Percentiles rank a stretch among this genome's conserved stretches.
Conservation (phyloP, 1,139 yeast genomes). For the Candida smagusa region DNA sequence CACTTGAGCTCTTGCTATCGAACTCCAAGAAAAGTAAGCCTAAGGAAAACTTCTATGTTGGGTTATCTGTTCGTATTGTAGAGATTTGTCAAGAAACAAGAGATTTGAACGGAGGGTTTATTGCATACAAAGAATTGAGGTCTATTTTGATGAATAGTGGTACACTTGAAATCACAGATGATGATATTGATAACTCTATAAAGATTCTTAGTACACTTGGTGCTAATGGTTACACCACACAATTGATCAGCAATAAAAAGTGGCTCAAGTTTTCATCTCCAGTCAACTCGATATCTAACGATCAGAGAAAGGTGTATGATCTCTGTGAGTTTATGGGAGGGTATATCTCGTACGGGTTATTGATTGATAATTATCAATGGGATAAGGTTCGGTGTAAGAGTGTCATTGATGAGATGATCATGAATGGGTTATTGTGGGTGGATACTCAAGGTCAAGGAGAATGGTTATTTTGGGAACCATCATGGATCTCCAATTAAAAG, state of each 20-base stretch:
- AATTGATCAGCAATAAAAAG: conserved; percentile 29
- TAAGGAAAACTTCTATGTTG: conserved; percentile 51
- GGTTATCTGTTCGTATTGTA: conserved; percentile 66
- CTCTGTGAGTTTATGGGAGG: conserved; percentile 68
- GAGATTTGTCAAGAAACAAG: conserved; percentile 72
- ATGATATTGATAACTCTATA: conserved; percentile 53
- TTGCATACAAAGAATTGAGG: conserved; percentile 59
- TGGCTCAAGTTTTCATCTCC: conserved; percentile 42
- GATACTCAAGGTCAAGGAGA: conserved; percentile 58
- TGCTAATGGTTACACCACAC: conserved; percentile 31
- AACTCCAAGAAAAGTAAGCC: conserved; percentile 5
- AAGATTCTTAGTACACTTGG: conserved; percentile 43
- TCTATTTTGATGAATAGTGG: conserved; percentile 20
- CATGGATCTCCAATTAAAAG: conserved; percentile 26
- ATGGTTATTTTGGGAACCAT: conserved; percentile 61
- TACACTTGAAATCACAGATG: conserved; percentile 32
- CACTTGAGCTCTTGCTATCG: conserved; percentile 50
- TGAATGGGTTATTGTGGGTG: conserved; percentile 80
- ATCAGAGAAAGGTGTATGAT: conserved; percentile 68
- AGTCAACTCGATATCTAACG: conserved; percentile 39
- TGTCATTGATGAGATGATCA: conserved; percentile 74
- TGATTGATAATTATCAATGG: conserved; percentile 77
- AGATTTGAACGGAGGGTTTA: conserved; percentile 76
- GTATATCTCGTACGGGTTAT: conserved; percentile 58
- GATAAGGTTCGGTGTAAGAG: conserved; percentile 55